Evolutionary conservation across 2,329 filamentous ascomycete species (phyloP).

Genomic region (Fusarium humuli): DNA sequence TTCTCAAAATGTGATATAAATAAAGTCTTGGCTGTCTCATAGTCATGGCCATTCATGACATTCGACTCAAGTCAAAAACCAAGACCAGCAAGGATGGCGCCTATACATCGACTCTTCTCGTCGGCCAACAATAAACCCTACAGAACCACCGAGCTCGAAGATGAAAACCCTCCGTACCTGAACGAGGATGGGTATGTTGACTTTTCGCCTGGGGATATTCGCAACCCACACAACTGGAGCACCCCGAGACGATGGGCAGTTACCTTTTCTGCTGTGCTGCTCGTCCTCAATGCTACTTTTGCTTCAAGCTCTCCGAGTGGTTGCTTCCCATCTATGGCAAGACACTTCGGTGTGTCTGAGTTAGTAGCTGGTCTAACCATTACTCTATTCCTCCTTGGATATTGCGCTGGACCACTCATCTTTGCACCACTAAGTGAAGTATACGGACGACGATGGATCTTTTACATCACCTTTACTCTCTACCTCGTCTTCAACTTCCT

Average conservation of each 20-base stretch:
- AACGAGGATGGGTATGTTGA: slow-evolving; percentile 28
- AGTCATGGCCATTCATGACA: not conserved
- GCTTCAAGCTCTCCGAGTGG: slow-evolving; percentile 28
- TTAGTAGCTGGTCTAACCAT: slow-evolving; percentile 28
- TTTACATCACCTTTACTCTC: slow-evolving; percentile 65
- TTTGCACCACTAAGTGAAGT: slow-evolving; percentile 82
- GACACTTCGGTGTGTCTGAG: slow-evolving; percentile 26
- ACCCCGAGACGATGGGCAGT: slow-evolving; percentile 9
- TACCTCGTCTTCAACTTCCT: slow-evolving; percentile 82
- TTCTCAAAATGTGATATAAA: not conserved
- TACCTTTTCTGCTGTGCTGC: slow-evolving; percentile 20
- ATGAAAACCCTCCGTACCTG: slow-evolving; percentile 20
- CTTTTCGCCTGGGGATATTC: slow-evolving; percentile 13
- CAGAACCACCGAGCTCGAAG: slow-evolving; percentile 18
- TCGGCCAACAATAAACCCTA: slow-evolving; percentile 28
- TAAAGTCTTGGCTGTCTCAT: slow-evolving; percentile 1
- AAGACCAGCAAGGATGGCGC: slow-evolving; percentile 13
- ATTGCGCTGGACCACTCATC: slow-evolving; percentile 75
- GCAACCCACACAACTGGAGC: slow-evolving; percentile 24
- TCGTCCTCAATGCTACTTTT: slow-evolving; percentile 29
- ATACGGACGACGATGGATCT: slow-evolving; percentile 72
- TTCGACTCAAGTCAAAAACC: not conserved
- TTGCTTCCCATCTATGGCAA: slow-evolving; percentile 22
- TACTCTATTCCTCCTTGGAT: slow-evolving; percentile 39
- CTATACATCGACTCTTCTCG: slow-evolving; percentile 30